Evolutionary conservation across 768 basidiomycete species (phyloP), one percentile per base, ranked within the genome.

Genomic region (Aureoboletus auriporus): DNA sequence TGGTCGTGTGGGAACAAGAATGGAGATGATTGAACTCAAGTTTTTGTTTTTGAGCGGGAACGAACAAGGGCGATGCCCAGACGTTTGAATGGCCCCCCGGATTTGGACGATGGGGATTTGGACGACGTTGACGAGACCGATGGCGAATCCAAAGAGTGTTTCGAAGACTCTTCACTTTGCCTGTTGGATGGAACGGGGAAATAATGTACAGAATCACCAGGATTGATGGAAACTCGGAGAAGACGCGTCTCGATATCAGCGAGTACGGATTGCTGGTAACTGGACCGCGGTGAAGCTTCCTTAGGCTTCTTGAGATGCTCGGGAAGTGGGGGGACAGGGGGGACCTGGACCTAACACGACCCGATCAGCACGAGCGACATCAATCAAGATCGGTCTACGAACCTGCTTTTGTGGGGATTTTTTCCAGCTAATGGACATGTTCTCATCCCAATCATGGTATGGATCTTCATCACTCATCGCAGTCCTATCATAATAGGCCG

Each of bases 401-500:
- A 66, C 67, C 44, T 42, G 51, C 36, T 62, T 68, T 13, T 26
- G 41, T 5, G 33, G 7, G 26, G 47, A 12, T 6, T 44, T 30
- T 1, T 26, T 20, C 43, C 54, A 41, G 38, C 61, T 56, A n/a
- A 69, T 37, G 14, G 65, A 69, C 51, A 67, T 55, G 48, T 67
- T 69, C 30, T 67, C 65, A 47, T 67, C 65, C 65, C 65, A 67
- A 49, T 67, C 65, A 12, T 67, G 65, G 31, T 63, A 69, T 3
- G 65, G 65, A 53, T 67, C 65, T 14, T 67, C 65, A 9, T 67
- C 65, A 36, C 63, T 67, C 65, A 58, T 66, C 12, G 62, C 67
- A 6, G 65, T 67, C 46, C 65, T 62, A 40, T 67, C 65, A 43
- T 67, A 67, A 11, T 54, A 46, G 3, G 53, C 47, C 8, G 61